Conservation (phyloP, 2,329 filamentous ascomycete species). For the Aspergillus sp. region DNA sequence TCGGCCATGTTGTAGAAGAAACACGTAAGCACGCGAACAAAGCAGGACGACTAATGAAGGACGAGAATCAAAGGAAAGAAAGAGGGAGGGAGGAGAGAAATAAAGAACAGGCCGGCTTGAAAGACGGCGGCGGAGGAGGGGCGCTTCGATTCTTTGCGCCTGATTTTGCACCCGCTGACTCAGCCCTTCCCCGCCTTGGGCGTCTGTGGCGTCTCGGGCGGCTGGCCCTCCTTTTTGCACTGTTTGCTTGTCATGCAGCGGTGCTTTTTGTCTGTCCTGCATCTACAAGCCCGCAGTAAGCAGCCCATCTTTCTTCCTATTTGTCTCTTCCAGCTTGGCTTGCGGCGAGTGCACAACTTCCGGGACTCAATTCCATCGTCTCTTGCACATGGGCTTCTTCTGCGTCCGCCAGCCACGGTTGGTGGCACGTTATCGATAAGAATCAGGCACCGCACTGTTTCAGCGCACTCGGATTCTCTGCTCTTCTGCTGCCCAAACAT, state of each 20-base stretch:
- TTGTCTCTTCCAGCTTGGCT: not conserved
- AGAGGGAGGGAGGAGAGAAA: conserved; percentile 1
- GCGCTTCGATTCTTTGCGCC: conserved; percentile 17
- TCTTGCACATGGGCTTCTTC: not conserved
- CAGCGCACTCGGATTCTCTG: conserved; percentile 2
- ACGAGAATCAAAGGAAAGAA: conserved; percentile 6
- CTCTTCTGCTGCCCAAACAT: not conserved
- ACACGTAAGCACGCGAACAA: conserved; percentile 20
- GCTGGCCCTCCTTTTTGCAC: conserved; percentile 8
- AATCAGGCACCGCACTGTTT: not conserved
- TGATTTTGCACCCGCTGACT: conserved; percentile 33
- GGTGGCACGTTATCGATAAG: conserved; percentile 26
- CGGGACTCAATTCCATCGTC: not conserved
- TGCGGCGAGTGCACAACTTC: too few species aligned
- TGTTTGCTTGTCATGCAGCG: conserved; percentile 5
- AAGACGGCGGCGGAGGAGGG: conserved; percentile 24
- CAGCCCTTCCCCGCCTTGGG: conserved; percentile 20
- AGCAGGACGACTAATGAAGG: conserved; percentile 21
- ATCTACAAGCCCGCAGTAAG: not conserved
- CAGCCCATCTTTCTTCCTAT: not conserved
- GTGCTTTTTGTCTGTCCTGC: not conserved
- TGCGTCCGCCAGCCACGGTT: conserved; percentile 11
- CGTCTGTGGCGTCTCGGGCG: conserved; percentile 16
- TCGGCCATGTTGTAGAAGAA: conserved; percentile 68
- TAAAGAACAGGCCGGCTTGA: not conserved